A percentile compares a stretch with the other conserved stretches of the same genome.
Evolutionary conservation across 345 rosid genomes (phyloP).

Genomic region (Gynandropsis gynandra): DNA sequence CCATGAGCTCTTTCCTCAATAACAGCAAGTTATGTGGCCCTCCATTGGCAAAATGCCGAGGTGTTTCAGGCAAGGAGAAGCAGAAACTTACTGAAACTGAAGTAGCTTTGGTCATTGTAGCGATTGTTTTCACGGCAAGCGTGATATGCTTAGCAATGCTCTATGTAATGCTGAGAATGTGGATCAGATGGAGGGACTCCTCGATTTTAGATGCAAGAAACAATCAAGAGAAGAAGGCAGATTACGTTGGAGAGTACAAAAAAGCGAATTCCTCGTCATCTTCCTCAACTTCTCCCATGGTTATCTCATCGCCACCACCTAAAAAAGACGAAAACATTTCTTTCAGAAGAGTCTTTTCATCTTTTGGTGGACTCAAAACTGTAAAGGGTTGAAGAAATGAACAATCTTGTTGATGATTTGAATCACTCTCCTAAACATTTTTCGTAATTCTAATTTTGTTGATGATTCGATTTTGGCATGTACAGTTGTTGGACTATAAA

Average conservation of each 20-base stretch:
- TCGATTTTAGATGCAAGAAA: slow-evolving; percentile 34
- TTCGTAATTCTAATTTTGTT: too few relatives aligned
- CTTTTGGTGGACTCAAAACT: too few relatives aligned
- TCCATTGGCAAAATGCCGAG: slow-evolving; percentile 44
- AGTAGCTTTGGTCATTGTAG: slow-evolving; percentile 37
- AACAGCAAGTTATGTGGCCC: slow-evolving; percentile 52
- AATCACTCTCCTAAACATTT: too few relatives aligned
- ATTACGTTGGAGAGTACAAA: slow-evolving; percentile 24
- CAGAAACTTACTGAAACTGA: slow-evolving; percentile 33
- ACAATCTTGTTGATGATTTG: too few relatives aligned
- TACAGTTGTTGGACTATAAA: too few relatives aligned
- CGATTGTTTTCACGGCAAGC: slow-evolving; percentile 53
- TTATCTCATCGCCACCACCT: too few relatives aligned
- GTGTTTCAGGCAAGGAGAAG: slow-evolving; percentile 20
- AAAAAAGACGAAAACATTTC: too few relatives aligned
- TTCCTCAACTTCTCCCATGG: too few relatives aligned
- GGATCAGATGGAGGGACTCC: slow-evolving; percentile 55
- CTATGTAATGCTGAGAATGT: slow-evolving; percentile 58
- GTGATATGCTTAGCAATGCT: slow-evolving; percentile 52
- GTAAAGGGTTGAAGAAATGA: too few relatives aligned
- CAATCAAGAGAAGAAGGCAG: neutral
- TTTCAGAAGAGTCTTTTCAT: too few relatives aligned
- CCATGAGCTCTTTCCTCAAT: slow-evolving; percentile 44
- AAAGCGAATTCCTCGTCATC: slow-evolving; percentile 19
- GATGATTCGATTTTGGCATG: too few relatives aligned